Conservation (phyloP, 2,329 filamentous ascomycete species). For the Conoideocrella luteorostrata region DNA sequence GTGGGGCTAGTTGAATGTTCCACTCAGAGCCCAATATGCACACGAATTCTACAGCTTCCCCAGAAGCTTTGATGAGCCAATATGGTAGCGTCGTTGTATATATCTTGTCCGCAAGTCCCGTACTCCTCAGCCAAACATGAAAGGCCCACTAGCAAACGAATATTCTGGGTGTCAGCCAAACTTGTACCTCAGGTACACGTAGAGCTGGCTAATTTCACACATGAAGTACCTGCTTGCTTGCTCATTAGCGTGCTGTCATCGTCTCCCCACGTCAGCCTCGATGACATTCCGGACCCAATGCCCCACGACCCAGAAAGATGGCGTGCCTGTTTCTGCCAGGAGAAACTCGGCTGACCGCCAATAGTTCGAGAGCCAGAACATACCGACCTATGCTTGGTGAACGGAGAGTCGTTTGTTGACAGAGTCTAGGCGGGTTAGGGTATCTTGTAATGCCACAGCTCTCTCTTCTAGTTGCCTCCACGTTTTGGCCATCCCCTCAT, state of each 20-base stretch:
- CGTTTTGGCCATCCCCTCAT: background rate
- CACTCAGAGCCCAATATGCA: no score
- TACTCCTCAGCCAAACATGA: no score
- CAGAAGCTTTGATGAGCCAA: no score
- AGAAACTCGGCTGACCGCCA: background rate
- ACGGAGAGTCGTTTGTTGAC: no score
- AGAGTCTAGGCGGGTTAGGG: no score
- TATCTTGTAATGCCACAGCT: no score
- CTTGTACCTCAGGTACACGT: background rate
- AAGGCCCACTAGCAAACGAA: no score
- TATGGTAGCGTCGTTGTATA: no score
- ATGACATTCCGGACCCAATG: slow-evolving; percentile 2
- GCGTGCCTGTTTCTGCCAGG: background rate
- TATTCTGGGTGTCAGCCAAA: background rate
- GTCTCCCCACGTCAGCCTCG: background rate
- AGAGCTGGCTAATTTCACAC: background rate
- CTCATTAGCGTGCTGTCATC: background rate
- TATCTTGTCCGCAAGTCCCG: no score
- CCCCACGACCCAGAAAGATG: background rate
- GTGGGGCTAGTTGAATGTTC: no score
- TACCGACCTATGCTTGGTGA: no score
- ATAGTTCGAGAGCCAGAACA: background rate
- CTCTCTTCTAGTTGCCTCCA: background rate
- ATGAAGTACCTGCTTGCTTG: background rate
- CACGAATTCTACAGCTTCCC: no score